Conservation (phyloP, 73 alveolate species). For the Paramecium tetraurelia region DNA sequence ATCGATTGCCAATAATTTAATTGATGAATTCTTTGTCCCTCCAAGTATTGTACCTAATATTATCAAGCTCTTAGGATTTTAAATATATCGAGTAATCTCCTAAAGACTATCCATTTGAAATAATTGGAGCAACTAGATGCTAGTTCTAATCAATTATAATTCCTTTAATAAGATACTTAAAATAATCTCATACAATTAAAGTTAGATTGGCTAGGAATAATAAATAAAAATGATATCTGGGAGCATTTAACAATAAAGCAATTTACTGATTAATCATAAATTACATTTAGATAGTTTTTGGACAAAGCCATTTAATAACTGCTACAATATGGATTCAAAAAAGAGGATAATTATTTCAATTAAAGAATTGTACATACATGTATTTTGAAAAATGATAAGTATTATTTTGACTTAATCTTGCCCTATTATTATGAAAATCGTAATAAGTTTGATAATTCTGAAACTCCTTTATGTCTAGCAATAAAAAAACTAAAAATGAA, state of each 20-base stretch:
- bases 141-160: not conserved
- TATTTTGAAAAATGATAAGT: not conserved
- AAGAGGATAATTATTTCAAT: not conserved
- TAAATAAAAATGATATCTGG: not conserved
- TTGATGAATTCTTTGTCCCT: not conserved
- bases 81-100: not conserved
- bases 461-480: constrained; percentile 22
- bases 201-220: not conserved
- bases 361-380: not conserved
- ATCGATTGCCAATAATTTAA: not conserved
- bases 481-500: not conserved
- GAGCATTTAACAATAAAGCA: not conserved
- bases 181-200: not conserved
- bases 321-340: not conserved
- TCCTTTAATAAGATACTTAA: not conserved
- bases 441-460: not conserved
- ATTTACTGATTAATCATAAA: not conserved
- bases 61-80: constrained; percentile 20
- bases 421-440: not conserved
- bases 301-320: not conserved
- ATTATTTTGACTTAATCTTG: not conserved
- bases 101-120: not conserved
- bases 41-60: not conserved
- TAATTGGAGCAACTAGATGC: not conserved
- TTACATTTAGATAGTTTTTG: not conserved